Percentiles rank a stretch among this genome's conserved stretches.
Conservation (phyloP, 176 grass and related monocot genomes). For the Leersia perrieri region DNA sequence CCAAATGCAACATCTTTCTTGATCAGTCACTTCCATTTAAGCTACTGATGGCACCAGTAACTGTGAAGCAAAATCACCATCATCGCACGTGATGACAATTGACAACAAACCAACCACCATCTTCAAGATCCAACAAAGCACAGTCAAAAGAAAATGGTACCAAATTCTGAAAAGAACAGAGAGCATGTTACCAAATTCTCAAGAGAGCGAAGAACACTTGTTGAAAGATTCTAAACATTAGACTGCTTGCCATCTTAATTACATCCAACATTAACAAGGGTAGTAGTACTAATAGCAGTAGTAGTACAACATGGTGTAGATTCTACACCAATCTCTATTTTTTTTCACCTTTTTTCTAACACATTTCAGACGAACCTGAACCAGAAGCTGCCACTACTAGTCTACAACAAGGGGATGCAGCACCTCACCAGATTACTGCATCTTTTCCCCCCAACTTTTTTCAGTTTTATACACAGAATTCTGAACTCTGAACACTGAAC, state of each 20-base stretch:
- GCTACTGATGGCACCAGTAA: not conserved
- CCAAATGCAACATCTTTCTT: not conserved
- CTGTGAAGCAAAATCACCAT: not conserved
- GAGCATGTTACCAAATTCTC: not conserved
- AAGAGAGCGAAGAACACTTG: not conserved
- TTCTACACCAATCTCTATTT: not conserved
- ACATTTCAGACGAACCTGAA: conserved; percentile 41
- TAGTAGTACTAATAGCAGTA: too few relatives aligned
- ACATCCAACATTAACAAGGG: conserved; percentile 35
- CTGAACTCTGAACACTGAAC: conserved; percentile 22
- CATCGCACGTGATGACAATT: not conserved
- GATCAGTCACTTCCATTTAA: not conserved
- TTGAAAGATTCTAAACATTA: conserved; percentile 9
- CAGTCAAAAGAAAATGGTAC: not conserved
- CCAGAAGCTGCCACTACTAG: not conserved
- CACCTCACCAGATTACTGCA: conserved; percentile 12
- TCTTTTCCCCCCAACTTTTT: conserved; percentile 1
- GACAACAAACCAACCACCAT: not conserved
- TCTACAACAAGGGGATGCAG: not conserved
- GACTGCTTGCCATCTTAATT: conserved; percentile 37
- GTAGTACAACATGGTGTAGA: conserved; percentile 12
- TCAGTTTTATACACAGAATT: conserved; percentile 55
- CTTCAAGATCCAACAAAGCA: not conserved
- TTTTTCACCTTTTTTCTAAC: conserved; percentile 22
- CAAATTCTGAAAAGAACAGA: not conserved